Evolutionary conservation across 768 basidiomycete genomes (phyloP).

Genomic region (Rhizopogon sp.): DNA sequence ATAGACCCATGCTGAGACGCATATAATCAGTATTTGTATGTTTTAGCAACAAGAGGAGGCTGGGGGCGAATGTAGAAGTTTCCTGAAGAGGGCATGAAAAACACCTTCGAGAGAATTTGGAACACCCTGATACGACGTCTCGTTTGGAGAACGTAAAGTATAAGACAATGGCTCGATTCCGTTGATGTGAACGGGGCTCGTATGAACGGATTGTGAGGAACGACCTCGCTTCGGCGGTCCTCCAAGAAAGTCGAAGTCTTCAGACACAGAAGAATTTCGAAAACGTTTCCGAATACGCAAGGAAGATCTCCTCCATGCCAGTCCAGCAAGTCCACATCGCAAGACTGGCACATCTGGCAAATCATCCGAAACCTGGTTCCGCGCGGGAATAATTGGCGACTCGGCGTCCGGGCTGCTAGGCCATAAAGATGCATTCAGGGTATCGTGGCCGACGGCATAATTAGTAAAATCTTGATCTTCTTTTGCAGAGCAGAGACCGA

Average conservation of each 20-base stretch:
- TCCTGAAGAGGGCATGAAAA: not conserved
- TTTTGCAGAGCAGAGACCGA: not conserved
- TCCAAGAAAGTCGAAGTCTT: not conserved
- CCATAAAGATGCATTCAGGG: not conserved
- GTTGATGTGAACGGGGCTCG: not conserved
- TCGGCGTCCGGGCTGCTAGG: not conserved
- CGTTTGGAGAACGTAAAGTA: not conserved
- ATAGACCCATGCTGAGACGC: slow-evolving; percentile 33
- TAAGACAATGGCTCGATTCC: not conserved
- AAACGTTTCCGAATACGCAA: not conserved
- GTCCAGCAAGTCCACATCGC: not conserved
- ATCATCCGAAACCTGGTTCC: slow-evolving; percentile 10
- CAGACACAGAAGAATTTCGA: not conserved
- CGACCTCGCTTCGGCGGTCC: not conserved
- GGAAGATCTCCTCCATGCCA: not conserved
- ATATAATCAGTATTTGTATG: slow-evolving; percentile 6
- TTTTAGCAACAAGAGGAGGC: not conserved
- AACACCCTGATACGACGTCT: not conserved
- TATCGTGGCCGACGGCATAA: not conserved
- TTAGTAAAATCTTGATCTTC: not conserved
- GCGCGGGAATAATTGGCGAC: not conserved
- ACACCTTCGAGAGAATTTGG: not conserved
- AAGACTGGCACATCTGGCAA: not conserved
- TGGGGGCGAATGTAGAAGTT: not conserved
- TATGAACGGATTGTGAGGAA: not conserved